Conservation (phyloP, 768 basidiomycete species). For the Leucocoprinus leucothites region DNA sequence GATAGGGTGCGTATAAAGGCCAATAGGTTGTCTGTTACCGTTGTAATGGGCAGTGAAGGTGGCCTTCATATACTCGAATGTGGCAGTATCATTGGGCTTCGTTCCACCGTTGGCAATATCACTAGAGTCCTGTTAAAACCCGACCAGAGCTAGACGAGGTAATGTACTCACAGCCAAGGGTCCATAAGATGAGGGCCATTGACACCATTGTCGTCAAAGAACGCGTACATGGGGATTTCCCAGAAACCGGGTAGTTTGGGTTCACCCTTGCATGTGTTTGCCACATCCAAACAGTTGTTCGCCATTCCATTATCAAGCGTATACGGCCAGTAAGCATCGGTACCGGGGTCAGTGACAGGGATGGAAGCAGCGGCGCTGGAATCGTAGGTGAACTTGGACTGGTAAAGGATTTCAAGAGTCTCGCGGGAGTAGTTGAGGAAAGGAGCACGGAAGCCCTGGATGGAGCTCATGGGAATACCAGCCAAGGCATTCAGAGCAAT, state of each 20-base stretch:
- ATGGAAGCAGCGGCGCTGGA: conserved; percentile 57
- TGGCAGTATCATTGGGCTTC: conserved; percentile 54
- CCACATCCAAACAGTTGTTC: conserved; percentile 64
- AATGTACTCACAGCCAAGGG: conserved; percentile 64
- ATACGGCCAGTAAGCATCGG: conserved; percentile 84
- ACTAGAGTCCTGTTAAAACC: conserved; percentile 21
- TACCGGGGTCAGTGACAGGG: conserved; percentile 60
- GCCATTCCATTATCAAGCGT: conserved; percentile 78
- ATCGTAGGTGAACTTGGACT: conserved; percentile 69
- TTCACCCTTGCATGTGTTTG: conserved; percentile 60
- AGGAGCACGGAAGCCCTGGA: conserved; percentile 77
- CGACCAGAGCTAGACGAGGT: background rate
- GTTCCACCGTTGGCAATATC: conserved; percentile 53
- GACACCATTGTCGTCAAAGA: conserved; percentile 59
- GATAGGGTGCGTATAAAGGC: conserved; percentile 80
- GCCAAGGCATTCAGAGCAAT: conserved; percentile 76
- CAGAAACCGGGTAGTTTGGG: conserved; percentile 75
- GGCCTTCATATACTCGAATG: conserved; percentile 67
- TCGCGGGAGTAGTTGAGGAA: conserved; percentile 64
- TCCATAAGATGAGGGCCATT: conserved; percentile 74
- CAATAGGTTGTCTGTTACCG: conserved; percentile 73
- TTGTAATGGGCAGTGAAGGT: conserved; percentile 76
- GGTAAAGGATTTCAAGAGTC: conserved; percentile 55
- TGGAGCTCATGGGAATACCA: conserved; percentile 64
- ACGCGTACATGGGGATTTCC: conserved; percentile 84